Evolutionary conservation across 2,329 filamentous ascomycete species (phyloP), one percentile per base, ranked within the genome.

Genomic region (Trichoderma oligosporum): DNA sequence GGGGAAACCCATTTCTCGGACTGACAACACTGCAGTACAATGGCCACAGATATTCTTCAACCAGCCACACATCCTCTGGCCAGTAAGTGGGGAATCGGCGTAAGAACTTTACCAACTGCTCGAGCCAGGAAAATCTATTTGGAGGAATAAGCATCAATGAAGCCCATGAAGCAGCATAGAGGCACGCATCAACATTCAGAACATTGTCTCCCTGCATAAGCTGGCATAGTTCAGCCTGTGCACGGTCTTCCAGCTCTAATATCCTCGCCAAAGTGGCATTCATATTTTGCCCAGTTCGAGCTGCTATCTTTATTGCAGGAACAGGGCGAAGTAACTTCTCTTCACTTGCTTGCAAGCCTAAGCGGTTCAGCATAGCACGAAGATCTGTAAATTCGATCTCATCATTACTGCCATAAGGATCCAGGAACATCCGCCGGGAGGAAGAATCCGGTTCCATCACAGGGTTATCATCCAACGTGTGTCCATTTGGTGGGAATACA

Each of bases 251-350:
- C 18, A 69, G 57, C 35, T 68, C 67, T 25, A 67, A 56, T 8
- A 67, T 65, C 36, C 67, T 66, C 5, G 65, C 63, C 46, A 66
- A 91, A 1, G 88, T 89, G 44, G 85, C 85, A 64, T 88, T 80
- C 62, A 97, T 92, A 71, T 96, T 97, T 64, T 87, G 85, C 12
- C 71, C 70, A 8, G 87, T 88, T 53, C 91, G 85, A 64, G 89
- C 78, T 7, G 91, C 84, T 62, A 96, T 84, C 56, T 87, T 82
- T 2, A 82, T 75, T 1, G 83, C 82, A 1, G 78, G 75, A 1
- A 89, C 86, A 8, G 88, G 82, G 3, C 78, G 76, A 18, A 96
- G 76, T 63, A 87, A 87, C 6, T 71, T 68, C 12, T 74, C 76
- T 59, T 64, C 68, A 60, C 72, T 68, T 58, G 71, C 67, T 66